Base-by-base conservation (phyloP, 805 yeast species). In the Millerozyma miso region DNA sequence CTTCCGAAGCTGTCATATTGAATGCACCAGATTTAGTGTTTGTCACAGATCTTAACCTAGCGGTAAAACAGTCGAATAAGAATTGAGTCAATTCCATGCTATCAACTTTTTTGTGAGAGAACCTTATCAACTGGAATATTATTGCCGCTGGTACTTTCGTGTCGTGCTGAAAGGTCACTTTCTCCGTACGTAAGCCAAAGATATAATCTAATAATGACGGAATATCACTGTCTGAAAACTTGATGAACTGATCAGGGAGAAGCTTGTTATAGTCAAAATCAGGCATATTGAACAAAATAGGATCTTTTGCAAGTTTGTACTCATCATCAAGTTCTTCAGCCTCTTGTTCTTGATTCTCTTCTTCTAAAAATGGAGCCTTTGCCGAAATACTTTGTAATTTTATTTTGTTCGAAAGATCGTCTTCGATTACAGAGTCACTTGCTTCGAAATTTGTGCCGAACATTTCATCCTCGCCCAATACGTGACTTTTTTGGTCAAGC, bases 101-200 rank as follows among this genome's bases (percentile, higher is more conserved):
- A n/a, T 79, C 68, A 31, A 74, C 75, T 49, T 77, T 76, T 42
- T 70, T 69, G 49, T 79, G 81, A 1, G 88, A 79, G 54, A 81
- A 85, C 50, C 91, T 65, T n/a, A 84, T 59, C 54, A 85, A 74
- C 58, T 85, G 91, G 51, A 74, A 85, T 0, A 83, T 62, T 4
- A 84, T 71, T 1, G 86, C 80, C 0, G 93, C 89, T 0, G 91
- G 88, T 18, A 79, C 64, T 26, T 74, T 68, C 4, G 83, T 63
- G 37, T 72, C 71, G 45, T 74, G 77, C 43, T 74, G 79, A 35
- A 43, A 53, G 4, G 59, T 43, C 1, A 54, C 37, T 33, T 66
- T 58, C 4, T 71, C 62, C 18, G 69, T 72, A 49, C 79, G 71
- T 34, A 78, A 54, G 13, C 55, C 52, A 44, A 77, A 75, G 16